Conservation (phyloP, 441 rosid species). For the Viola pubescens region DNA sequence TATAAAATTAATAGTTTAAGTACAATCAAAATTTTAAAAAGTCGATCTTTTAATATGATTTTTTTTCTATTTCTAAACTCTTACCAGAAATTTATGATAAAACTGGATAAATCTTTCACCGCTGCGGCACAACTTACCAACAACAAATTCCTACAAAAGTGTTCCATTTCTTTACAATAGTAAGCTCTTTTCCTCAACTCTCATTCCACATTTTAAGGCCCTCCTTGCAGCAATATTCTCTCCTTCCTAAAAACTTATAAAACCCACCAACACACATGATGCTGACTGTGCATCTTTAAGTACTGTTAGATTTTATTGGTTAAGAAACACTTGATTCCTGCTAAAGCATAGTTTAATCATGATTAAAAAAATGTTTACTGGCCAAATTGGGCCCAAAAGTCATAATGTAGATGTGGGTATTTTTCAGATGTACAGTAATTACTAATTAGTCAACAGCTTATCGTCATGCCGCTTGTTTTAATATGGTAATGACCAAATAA, state of each 20-base stretch:
- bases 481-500: neutral
- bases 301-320: constrained; percentile 15
- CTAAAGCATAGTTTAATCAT: constrained; percentile 7
- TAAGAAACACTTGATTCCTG: constrained; percentile 31
- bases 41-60: neutral
- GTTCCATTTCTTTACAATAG: constrained; percentile 19
- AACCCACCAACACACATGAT: constrained; percentile 13
- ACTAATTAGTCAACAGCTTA: constrained; percentile 11
- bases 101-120: constrained; percentile 8
- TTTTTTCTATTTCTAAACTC: constrained; percentile 4
- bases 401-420: constrained; percentile 3
- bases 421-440: neutral
- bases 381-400: constrained; percentile 9
- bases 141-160: constrained; percentile 23
- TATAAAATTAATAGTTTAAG: too few relatives aligned
- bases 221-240: constrained; percentile 1
- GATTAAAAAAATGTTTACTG: neutral
- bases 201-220: constrained; percentile 1
- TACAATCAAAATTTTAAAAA: neutral
- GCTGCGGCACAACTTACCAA: constrained; percentile 18
- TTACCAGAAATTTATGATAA: constrained; percentile 9
- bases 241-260: neutral
- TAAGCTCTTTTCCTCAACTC: constrained; percentile 5
- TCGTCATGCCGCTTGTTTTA: constrained; percentile 1
- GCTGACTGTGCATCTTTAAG: constrained; percentile 25